phyloP scores from a whole-genome alignment of 2,329 filamentous ascomycete species.

The Penicillium sp. region DNA sequence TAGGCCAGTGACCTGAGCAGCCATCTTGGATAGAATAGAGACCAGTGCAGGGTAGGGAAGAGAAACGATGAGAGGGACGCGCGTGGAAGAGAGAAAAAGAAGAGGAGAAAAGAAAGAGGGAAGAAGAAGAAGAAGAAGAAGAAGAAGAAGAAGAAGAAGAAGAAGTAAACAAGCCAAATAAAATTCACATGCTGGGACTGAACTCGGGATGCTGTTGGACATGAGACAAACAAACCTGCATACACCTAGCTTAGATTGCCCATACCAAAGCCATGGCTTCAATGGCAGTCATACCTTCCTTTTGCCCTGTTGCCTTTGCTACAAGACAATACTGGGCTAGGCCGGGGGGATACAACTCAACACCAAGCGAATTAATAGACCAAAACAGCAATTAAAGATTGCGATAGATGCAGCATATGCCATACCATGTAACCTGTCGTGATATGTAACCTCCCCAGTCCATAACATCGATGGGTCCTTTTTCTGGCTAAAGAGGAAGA shows the following conservation, averaged over 20 bases:
- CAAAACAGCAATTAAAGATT: too few relatives aligned
- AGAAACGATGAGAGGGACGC: not conserved
- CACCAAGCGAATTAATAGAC: not conserved
- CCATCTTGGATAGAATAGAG: not conserved
- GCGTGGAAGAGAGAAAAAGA: not conserved
- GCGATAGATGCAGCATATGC: not conserved
- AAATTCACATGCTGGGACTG: not conserved
- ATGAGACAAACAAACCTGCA: not conserved
- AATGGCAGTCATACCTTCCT: not conserved
- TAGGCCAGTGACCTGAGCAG: not conserved
- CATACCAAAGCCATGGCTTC: not conserved
- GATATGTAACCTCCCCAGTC: too few relatives aligned
- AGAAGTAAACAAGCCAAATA: not conserved
- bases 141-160: too few relatives aligned
- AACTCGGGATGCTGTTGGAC: too few relatives aligned
- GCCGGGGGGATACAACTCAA: not conserved
- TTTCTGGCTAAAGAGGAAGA: not conserved
- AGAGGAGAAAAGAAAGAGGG: too few relatives aligned
- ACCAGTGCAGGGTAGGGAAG: not conserved
- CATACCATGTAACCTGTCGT: not conserved
- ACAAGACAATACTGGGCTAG: not conserved
- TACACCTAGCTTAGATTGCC: not conserved
- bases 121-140: not conserved
- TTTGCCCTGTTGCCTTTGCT: not conserved
- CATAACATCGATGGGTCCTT: not conserved